Evolutionary conservation across 371 early-diverging fungal species (phyloP).

Genomic region (Mucor sp.): DNA sequence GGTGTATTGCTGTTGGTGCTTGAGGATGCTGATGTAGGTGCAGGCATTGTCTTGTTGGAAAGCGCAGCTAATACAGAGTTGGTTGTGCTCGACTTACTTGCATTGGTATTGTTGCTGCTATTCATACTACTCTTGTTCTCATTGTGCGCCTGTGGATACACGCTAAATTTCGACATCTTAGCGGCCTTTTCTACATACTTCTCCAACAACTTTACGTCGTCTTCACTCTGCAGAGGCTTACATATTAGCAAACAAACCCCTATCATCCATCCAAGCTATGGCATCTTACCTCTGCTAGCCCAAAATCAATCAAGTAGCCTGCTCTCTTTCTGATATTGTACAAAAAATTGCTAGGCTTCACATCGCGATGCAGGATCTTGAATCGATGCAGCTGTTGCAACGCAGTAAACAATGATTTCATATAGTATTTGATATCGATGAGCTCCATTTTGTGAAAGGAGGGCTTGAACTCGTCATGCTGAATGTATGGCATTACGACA

Average conservation of each 20-base stretch:
- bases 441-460: slow-evolving; percentile 1
- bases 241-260: background rate
- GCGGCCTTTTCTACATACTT: background rate
- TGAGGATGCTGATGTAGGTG: background rate
- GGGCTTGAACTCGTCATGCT: slow-evolving; percentile 79
- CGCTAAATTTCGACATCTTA: background rate
- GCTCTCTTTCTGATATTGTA: slow-evolving; percentile 70
- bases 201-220: slow-evolving; percentile 17
- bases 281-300: slow-evolving; percentile 83
- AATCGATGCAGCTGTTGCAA: slow-evolving; percentile 73
- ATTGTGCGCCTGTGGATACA: background rate
- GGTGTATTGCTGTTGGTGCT: background rate
- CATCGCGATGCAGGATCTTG: slow-evolving; percentile 89
- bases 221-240: slow-evolving; percentile 11
- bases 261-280: background rate
- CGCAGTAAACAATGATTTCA: slow-evolving; percentile 78
- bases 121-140: background rate
- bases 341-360: slow-evolving; percentile 98
- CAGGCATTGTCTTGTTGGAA: background rate
- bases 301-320: slow-evolving; percentile 97
- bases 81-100: background rate
- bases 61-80: slow-evolving; percentile 5
- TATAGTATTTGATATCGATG: slow-evolving; percentile 80
- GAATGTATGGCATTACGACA: slow-evolving; percentile 88
- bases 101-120: background rate